Conservation (phyloP, 2,329 filamentous ascomycete species). For the Juglanconis juglandina region DNA sequence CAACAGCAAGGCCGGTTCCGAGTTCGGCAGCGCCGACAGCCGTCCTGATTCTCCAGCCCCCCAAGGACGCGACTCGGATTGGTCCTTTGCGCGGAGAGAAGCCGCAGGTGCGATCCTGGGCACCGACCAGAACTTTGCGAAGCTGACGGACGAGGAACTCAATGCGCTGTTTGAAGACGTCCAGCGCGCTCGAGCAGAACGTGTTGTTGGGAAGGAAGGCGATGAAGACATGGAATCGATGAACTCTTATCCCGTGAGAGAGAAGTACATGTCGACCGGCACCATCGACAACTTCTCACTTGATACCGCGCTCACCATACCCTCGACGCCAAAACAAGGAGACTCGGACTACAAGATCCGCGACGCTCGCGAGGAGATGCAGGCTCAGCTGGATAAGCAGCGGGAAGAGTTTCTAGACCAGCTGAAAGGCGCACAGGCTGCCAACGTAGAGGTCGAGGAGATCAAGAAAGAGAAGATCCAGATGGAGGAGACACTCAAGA, state of each 20-base stretch:
- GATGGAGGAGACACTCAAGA: slow-evolving; percentile 78
- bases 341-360: slow-evolving; percentile 74
- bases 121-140: slow-evolving; percentile 85
- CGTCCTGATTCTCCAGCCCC: slow-evolving; percentile 77
- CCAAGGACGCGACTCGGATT: slow-evolving; percentile 79
- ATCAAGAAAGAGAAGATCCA: slow-evolving; percentile 76
- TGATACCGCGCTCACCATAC: slow-evolving; percentile 90
- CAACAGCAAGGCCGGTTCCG: slow-evolving; percentile 70
- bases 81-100: slow-evolving; percentile 89
- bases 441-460: slow-evolving; percentile 76
- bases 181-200: slow-evolving; percentile 76
- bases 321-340: slow-evolving; percentile 78
- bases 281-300: slow-evolving; percentile 95
- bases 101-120: slow-evolving; percentile 89
- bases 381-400: slow-evolving; percentile 75
- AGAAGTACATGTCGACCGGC: slow-evolving; percentile 93
- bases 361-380: slow-evolving; percentile 77
- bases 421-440: slow-evolving; percentile 70
- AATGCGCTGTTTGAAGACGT: slow-evolving; percentile 93
- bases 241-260: slow-evolving; percentile 80
- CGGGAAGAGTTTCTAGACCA: slow-evolving; percentile 80
- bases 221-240: slow-evolving; percentile 89
- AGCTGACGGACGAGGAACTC: slow-evolving; percentile 87
- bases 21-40: slow-evolving; percentile 67
- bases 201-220: slow-evolving; percentile 69